Conservation (phyloP, 305 asterid species). For the Andrographis paniculata region DNA sequence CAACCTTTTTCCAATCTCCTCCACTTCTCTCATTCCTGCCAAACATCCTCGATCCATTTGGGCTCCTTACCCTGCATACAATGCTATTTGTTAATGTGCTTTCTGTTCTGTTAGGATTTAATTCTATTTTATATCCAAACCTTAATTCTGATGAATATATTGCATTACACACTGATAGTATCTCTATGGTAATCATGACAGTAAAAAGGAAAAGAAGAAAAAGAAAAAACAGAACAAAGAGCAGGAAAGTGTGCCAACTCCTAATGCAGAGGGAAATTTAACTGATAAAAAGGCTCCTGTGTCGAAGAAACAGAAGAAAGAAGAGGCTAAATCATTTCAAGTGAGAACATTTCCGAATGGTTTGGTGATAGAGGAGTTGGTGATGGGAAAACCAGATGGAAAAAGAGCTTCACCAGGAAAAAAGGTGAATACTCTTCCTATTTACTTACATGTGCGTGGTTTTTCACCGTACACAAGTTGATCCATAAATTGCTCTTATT, state of each 20-base stretch:
- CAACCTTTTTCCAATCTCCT: neutral
- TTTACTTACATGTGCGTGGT: neutral
- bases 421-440: constrained; percentile 38
- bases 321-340: constrained; percentile 43
- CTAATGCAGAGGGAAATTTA: constrained; percentile 26
- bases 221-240: constrained; percentile 51
- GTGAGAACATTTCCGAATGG: constrained; percentile 80
- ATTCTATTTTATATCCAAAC: neutral
- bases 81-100: neutral
- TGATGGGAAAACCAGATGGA: constrained; percentile 89
- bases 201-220: constrained; percentile 54
- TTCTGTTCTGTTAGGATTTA: too few relatives aligned
- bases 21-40: neutral
- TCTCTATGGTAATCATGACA: constrained; percentile 19
- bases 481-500: neutral
- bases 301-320: constrained; percentile 33
- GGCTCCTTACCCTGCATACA: neutral
- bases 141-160: too few relatives aligned
- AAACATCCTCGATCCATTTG: neutral
- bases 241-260: constrained; percentile 31
- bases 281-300: constrained; percentile 24
- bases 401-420: constrained; percentile 73
- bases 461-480: neutral
- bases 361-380: constrained; percentile 70
- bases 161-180: constrained; percentile 13